phyloP scores from a whole-genome alignment of 2,329 filamentous ascomycete genomes.

The Sarocladiaceae sp. region DNA sequence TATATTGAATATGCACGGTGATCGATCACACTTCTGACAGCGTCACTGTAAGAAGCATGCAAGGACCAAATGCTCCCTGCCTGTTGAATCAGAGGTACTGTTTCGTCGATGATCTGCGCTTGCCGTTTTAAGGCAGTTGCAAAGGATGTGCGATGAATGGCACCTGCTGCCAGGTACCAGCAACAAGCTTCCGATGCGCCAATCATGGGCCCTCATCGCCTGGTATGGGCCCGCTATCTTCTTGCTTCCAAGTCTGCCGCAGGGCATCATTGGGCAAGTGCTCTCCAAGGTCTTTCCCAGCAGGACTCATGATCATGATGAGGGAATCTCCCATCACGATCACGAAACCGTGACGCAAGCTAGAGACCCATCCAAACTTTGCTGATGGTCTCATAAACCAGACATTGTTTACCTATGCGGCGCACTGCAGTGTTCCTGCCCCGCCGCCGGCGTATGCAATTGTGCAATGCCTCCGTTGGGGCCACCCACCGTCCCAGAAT shows the following conservation, averaged over 20 bases:
- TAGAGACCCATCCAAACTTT: background rate
- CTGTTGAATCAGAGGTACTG: no score
- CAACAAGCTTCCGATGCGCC: background rate
- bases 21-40: no score
- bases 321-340: background rate
- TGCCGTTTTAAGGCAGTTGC: conserved; percentile 1
- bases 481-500: conserved; percentile 3
- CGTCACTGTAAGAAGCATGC: no score
- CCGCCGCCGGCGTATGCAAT: conserved; percentile 1
- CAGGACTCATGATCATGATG: background rate
- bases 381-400: background rate
- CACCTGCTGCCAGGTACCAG: conserved; percentile 5
- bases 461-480: background rate
- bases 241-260: background rate
- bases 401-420: background rate
- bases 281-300: background rate
- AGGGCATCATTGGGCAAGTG: conserved; percentile 3
- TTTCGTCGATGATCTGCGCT: background rate
- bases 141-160: background rate
- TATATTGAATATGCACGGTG: no score
- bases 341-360: background rate
- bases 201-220: background rate
- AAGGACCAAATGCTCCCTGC: no score
- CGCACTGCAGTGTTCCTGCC: background rate
- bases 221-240: background rate